These are phyloP conservation scores for Melanogaster broomeanus DNA, from an alignment of 768 basidiomycete species.

Conservation along the genomic window DNA sequence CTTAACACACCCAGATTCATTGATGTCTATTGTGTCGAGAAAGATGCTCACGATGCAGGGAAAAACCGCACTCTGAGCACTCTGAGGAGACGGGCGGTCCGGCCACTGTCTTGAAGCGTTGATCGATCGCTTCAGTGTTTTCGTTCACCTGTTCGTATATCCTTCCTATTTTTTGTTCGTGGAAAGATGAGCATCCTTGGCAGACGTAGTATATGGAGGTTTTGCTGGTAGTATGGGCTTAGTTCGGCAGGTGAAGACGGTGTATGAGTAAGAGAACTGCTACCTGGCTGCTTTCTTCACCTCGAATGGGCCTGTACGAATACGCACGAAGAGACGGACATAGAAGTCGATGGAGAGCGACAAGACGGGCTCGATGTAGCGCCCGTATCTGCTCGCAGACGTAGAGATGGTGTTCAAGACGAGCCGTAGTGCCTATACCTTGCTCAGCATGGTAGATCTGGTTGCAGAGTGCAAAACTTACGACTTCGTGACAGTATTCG, in stretches of 20 bases:
- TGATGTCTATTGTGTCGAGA: neutral
- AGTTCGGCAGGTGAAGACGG: slow-evolving; percentile 1
- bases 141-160: slow-evolving; percentile 62
- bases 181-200: slow-evolving; percentile 75
- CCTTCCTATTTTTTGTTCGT: slow-evolving; percentile 85
- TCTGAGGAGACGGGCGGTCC: slow-evolving; percentile 66
- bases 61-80: slow-evolving; percentile 83
- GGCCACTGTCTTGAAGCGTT: slow-evolving; percentile 67
- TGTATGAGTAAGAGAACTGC: slow-evolving; percentile 20
- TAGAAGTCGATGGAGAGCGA: slow-evolving; percentile 98
- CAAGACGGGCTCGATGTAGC: slow-evolving; percentile 85
- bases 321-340: slow-evolving; percentile 84
- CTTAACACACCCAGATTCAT: neutral
- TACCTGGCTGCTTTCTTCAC: slow-evolving; percentile 85
- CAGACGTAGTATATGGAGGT: slow-evolving; percentile 87
- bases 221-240: slow-evolving; percentile 54
- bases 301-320: slow-evolving; percentile 71
- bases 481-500: slow-evolving; percentile 96
- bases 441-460: slow-evolving; percentile 1
- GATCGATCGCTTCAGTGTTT: slow-evolving; percentile 55
- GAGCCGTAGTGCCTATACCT: slow-evolving; percentile 76
- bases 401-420: slow-evolving; percentile 86
- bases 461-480: slow-evolving; percentile 36
- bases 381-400: slow-evolving; percentile 89
- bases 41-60: slow-evolving; percentile 63